Evolutionary conservation across 148 eudicot species (phyloP).

Genomic region (Chenopodium album): DNA sequence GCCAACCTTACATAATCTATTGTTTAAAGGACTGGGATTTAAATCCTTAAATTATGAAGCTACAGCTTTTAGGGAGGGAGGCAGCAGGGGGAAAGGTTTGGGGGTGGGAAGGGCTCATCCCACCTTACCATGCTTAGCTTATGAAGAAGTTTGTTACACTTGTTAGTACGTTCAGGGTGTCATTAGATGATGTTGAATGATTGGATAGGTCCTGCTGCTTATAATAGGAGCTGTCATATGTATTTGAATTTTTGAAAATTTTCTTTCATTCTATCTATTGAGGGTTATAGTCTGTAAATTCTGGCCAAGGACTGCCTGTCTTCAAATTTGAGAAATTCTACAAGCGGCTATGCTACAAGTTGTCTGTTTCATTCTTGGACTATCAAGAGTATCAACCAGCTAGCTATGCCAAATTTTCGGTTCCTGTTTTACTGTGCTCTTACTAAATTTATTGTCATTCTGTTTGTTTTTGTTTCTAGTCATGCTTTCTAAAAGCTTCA

Average conservation of each 20-base stretch:
- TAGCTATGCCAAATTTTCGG: not conserved
- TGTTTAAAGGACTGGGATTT: not conserved
- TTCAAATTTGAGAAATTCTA: not conserved
- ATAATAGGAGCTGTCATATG: not conserved
- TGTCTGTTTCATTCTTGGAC: not conserved
- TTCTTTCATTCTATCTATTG: not conserved
- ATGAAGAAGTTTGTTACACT: not conserved
- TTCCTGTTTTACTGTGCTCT: not conserved
- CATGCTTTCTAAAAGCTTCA: constrained; percentile 6
- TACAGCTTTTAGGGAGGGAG: not conserved
- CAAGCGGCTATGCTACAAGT: not conserved
- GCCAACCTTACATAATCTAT: not conserved
- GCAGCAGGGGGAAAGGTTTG: not conserved
- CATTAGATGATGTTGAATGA: not conserved
- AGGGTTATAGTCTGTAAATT: not conserved
- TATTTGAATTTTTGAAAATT: not conserved
- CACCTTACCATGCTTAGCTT: not conserved
- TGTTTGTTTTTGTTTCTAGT: not conserved
- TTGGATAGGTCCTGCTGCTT: not conserved
- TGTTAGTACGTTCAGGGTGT: not conserved
- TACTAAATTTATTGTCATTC: not conserved
- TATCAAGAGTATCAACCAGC: not conserved
- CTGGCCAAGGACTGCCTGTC: not conserved
- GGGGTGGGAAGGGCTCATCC: not conserved
- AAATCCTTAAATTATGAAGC: not conserved